Percentiles rank a stretch among this genome's conserved stretches.
These are phyloP conservation scores for Linum usitatissimum DNA, from an alignment of 345 rosid genomes.

Conservation along the genomic window DNA sequence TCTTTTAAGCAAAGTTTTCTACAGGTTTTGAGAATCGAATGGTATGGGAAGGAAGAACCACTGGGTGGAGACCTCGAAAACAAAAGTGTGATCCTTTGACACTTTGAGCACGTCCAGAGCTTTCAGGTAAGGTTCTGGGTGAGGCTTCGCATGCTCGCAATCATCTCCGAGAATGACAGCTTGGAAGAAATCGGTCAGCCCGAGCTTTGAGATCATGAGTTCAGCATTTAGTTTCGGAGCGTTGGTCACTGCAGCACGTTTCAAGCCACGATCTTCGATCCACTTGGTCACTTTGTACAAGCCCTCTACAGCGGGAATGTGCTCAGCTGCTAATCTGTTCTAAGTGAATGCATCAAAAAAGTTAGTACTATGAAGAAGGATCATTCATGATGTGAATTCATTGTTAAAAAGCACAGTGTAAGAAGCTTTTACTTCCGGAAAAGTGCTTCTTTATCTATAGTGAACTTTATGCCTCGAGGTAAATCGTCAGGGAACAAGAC, in stretches of 20 bases:
- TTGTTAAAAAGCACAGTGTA: neutral
- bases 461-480: constrained; percentile 26
- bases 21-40: neutral
- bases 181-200: constrained; percentile 69
- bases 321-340: constrained; percentile 60
- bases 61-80: constrained; percentile 44
- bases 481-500: constrained; percentile 22
- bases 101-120: constrained; percentile 65
- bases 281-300: constrained; percentile 61
- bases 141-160: constrained; percentile 78
- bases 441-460: constrained; percentile 71
- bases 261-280: constrained; percentile 75
- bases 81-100: constrained; percentile 72
- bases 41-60: constrained; percentile 2
- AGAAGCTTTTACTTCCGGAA: constrained; percentile 47
- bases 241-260: constrained; percentile 91
- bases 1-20: neutral
- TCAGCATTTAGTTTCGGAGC: constrained; percentile 89
- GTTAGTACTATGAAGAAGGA: neutral
- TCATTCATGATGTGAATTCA: neutral
- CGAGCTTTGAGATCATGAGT: constrained; percentile 63
- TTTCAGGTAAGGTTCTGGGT: constrained; percentile 79
- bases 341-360: neutral
- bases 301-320: constrained; percentile 55
- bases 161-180: constrained; percentile 62